Evolutionary conservation across 768 basidiomycete genomes (phyloP).

Genomic region (Calvatia gigantea): DNA sequence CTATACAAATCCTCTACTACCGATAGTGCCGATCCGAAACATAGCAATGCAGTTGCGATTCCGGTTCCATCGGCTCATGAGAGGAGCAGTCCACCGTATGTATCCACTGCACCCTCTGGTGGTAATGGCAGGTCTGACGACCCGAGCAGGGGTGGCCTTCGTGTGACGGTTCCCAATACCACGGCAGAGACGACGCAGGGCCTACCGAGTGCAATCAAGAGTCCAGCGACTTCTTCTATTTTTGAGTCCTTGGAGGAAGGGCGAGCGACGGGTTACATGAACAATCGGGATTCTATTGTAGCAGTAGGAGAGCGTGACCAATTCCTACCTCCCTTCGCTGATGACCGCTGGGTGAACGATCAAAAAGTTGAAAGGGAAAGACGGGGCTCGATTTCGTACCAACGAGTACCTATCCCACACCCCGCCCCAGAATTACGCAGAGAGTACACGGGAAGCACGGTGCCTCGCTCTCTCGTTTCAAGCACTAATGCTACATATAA

Average conservation of each 20-base stretch:
- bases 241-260: conserved; percentile 12
- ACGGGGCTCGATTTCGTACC: background rate
- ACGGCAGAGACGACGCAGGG: background rate
- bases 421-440: conserved; percentile 7
- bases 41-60: background rate
- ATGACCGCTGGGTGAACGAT: conserved; percentile 3
- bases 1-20: conserved; percentile 22
- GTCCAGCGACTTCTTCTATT: conserved; percentile 6
- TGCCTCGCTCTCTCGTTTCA: background rate
- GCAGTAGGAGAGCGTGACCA: background rate
- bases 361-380: conserved; percentile 3
- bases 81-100: conserved; percentile 1
- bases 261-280: background rate
- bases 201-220: background rate
- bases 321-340: conserved; percentile 1
- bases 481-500: conserved; percentile 4
- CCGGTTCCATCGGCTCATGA: background rate
- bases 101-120: background rate
- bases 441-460: conserved; percentile 3
- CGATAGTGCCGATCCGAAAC: background rate
- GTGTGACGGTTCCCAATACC: background rate
- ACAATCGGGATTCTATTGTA: conserved; percentile 6
- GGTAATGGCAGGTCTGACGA: background rate
- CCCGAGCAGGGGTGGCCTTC: background rate
- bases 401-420: background rate